Base-by-base conservation (phyloP, 345 rosid species). In the Lepidium sativum region DNA sequence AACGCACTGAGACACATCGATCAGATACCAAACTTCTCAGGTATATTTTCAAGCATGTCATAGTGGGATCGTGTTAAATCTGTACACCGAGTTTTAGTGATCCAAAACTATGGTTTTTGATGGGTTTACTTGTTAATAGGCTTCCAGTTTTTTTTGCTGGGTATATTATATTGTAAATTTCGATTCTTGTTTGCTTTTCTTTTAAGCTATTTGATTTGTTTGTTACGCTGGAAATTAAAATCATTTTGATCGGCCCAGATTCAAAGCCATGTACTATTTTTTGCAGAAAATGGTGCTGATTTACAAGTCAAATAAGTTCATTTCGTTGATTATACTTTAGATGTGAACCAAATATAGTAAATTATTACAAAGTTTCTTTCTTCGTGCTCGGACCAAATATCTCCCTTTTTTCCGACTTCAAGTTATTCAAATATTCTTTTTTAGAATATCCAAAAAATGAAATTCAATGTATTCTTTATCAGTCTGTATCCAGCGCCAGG, bases 21-120 rank as follows among this genome's bases (percentile, higher is more conserved):
- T 70, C 84, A 82, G 82, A 86, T 94, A 58, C 97, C 99, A 10
- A 87, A 87, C 71, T 94, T 94, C 68, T 90, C 99, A 10, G 95
- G 96, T 41, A 79, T 94, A 71, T 87, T 90, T 39, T 73, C 97
- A 15, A 86, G 67, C 74, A 82, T 75, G 72, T 74, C 64, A 60
- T 84, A 71, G 75, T 35, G 47, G 48, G 3, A 68, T 72, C 33
- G 33, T 14, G 18, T 47, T 29, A 8, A 38, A 38, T 29, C 15
- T 39, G 23, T 55, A 14, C 53, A 32, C 17, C 56, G 70, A 55
- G 69, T 71, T 55, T 38, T 48, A 54, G 43, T 38, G 75, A 64
- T 48, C 56, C 39, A 7, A 56, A 48, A n/a, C 15, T 20, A 57
- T 62, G 70, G 44, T 7, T 55, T 70, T 70, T 37, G 41, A 32